A percentile compares a stretch with the other conserved stretches of the same genome.
Conservation (phyloP, 1,139 yeast genomes). For the Candida sojae region DNA sequence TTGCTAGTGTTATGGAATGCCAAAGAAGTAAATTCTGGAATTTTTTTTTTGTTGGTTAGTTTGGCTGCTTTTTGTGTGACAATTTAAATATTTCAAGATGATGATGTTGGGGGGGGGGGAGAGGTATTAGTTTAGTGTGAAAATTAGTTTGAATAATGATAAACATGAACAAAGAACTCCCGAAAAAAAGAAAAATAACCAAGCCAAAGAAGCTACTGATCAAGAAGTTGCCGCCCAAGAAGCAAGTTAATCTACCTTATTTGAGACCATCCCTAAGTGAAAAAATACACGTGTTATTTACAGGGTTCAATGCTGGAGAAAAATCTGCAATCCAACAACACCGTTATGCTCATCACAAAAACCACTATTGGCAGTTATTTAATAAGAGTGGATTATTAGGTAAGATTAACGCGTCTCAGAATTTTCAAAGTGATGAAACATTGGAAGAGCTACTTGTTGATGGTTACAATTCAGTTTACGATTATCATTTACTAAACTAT, state of each 20-base stretch:
- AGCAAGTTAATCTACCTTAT: constrained; percentile 18
- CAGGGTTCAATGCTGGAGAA: constrained; percentile 77
- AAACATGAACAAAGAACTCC: not conserved
- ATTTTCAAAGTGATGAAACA: not conserved
- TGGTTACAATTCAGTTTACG: constrained; percentile 52
- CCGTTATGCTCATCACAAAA: constrained; percentile 73
- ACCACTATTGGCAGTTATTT: constrained; percentile 68
- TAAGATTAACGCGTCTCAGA: constrained; percentile 16
- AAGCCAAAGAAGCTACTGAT: too few relatives aligned
- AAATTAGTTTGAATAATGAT: too few relatives aligned
- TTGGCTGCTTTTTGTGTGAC: not conserved
- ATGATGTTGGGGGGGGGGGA: too few relatives aligned
- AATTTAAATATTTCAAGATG: too few relatives aligned
- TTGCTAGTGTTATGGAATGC: not conserved
- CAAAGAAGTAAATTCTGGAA: not conserved
- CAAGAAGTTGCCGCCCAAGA: not conserved
- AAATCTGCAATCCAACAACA: constrained; percentile 66
- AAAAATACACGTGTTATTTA: constrained; percentile 49
- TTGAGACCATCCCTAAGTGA: constrained; percentile 37
- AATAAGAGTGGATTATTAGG: constrained; percentile 51
- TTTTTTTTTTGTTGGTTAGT: not conserved
- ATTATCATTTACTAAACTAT: constrained; percentile 46
- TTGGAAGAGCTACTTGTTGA: constrained; percentile 3
- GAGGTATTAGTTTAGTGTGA: too few relatives aligned
- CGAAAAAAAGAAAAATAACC: not conserved